These are phyloP conservation scores for Colletotrichum phormii DNA, from an alignment of 2,329 filamentous ascomycete species.

Conservation along the genomic window DNA sequence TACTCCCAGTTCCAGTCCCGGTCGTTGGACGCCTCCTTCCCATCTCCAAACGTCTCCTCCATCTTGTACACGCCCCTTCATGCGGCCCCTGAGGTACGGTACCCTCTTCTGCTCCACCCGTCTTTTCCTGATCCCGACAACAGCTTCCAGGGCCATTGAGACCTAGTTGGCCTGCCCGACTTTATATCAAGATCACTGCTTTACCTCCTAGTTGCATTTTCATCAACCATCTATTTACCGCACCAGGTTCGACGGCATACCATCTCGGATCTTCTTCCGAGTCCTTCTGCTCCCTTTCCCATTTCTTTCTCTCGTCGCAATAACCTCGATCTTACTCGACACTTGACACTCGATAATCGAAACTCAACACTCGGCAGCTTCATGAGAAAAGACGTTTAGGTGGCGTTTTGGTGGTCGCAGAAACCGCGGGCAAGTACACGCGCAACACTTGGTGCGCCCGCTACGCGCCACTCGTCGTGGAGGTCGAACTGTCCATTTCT, in stretches of 20 bases:
- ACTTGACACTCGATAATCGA: too few relatives aligned
- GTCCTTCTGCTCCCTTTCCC: background rate
- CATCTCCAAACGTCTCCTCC: slow-evolving; percentile 12
- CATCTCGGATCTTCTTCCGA: background rate
- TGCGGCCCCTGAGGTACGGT: slow-evolving; percentile 24
- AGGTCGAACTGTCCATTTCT: background rate
- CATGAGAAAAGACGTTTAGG: background rate
- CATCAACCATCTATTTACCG: background rate
- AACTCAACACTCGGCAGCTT: too few relatives aligned
- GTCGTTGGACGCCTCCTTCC: background rate
- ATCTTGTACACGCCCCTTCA: slow-evolving; percentile 27
- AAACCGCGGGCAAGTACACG: background rate
- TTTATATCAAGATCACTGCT: slow-evolving; percentile 24
- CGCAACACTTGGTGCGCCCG: background rate
- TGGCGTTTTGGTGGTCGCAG: background rate
- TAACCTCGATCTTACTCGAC: background rate
- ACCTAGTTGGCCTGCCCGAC: background rate
- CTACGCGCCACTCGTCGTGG: background rate
- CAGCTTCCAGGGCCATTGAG: background rate
- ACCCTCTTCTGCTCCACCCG: slow-evolving; percentile 6
- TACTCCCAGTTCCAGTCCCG: background rate
- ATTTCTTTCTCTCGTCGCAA: background rate
- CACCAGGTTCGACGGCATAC: background rate
- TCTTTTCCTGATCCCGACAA: background rate
- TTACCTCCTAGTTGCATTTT: background rate